Percentiles rank a stretch among this genome's conserved stretches.
Evolutionary conservation across 495 filamentous ascomycete genomes (phyloP).

Genomic region (Schizothecium vesticola): DNA sequence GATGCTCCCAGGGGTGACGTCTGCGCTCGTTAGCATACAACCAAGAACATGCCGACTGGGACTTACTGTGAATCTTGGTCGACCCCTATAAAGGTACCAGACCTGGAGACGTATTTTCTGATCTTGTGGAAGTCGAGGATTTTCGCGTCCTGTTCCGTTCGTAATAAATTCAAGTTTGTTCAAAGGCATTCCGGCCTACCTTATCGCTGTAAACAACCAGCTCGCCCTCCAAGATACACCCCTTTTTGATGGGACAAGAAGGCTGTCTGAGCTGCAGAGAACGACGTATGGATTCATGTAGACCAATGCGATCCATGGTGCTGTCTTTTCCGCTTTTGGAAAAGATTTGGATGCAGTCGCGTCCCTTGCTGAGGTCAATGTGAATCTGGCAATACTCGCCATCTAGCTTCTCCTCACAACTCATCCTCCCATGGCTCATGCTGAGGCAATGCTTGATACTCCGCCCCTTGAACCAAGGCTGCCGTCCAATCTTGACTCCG

Average conservation of each 20-base stretch:
- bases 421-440: conserved; percentile 59
- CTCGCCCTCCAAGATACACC: conserved; percentile 79
- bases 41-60: not conserved
- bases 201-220: conserved; percentile 69
- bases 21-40: conserved; percentile 26
- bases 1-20: conserved; percentile 62
- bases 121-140: conserved; percentile 74
- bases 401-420: conserved; percentile 77
- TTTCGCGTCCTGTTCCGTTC: conserved; percentile 32
- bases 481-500: conserved; percentile 71
- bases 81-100: conserved; percentile 64
- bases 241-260: conserved; percentile 51
- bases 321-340: conserved; percentile 90
- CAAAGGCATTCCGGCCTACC: conserved; percentile 19
- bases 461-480: conserved; percentile 66
- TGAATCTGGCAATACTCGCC: conserved; percentile 89
- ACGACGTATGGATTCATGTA: conserved; percentile 51
- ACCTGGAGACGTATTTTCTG: conserved; percentile 69
- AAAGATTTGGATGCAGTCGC: conserved; percentile 65
- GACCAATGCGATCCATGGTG: conserved; percentile 57
- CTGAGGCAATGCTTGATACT: conserved; percentile 68
- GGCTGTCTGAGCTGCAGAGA: conserved; percentile 53
- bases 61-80: conserved; percentile 64
- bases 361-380: conserved; percentile 56
- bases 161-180: not conserved